Evolutionary conservation across 2,329 filamentous ascomycete genomes (phyloP).

Genomic region (Elsinoe arachidis): DNA sequence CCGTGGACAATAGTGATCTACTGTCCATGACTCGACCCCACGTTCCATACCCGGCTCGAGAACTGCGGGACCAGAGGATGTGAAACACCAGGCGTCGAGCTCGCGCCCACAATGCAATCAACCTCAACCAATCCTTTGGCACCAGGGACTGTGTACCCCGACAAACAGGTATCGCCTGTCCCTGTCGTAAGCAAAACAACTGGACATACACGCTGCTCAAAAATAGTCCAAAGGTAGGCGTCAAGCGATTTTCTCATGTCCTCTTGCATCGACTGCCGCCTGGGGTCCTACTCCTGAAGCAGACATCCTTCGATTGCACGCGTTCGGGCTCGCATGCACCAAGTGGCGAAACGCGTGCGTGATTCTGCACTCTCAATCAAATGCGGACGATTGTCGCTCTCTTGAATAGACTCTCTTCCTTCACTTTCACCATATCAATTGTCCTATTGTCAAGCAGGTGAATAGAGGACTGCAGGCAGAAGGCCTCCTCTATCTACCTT

Average conservation of each 20-base stretch:
- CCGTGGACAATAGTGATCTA: not conserved
- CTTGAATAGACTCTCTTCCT: not conserved
- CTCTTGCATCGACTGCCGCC: conserved; percentile 3
- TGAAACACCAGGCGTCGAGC: conserved; percentile 13
- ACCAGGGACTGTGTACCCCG: not conserved
- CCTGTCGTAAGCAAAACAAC: not conserved
- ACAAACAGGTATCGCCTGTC: conserved; percentile 3
- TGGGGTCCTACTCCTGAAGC: not conserved
- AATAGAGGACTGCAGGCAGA: not conserved
- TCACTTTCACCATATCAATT: conserved; percentile 6
- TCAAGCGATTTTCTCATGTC: not conserved
- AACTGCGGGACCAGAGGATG: not conserved
- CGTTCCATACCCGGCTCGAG: conserved; percentile 1
- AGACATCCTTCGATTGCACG: conserved; percentile 1
- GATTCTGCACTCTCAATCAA: not conserved
- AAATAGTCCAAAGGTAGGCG: not conserved
- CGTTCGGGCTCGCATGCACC: conserved; percentile 6
- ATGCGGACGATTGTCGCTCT: conserved; percentile 10
- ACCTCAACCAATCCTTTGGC: conserved; percentile 11
- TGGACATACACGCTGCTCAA: conserved; percentile 1
- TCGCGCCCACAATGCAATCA: conserved; percentile 14
- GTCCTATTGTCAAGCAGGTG: not conserved
- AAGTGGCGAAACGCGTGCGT: conserved; percentile 12
- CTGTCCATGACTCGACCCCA: not conserved
- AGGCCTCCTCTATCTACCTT: conserved; percentile 15